Evolutionary conservation across 1,284 basidiomycete genomes (phyloP), one percentile per base, ranked within the genome.

Genomic region (Stereum hirsutum): DNA sequence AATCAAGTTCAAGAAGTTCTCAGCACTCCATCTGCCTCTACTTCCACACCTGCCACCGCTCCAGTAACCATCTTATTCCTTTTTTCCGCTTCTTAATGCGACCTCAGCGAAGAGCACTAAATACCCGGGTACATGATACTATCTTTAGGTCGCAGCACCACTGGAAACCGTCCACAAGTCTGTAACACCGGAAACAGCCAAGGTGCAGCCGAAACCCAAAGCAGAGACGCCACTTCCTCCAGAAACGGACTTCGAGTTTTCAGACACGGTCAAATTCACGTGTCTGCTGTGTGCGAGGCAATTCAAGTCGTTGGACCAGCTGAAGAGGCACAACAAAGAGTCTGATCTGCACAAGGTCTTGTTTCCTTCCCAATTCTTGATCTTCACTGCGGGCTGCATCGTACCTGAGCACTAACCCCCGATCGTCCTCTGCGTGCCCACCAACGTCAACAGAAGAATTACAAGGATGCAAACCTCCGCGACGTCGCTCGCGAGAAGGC

Each of bases 221-320:
- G 52, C 61, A 6, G 56, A 63, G 12, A 64, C 60, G 21, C 61
- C 69, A 5, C 63, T 63, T 14, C 60, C 65, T 3, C 49, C 60
- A 12, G 74, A 79, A 53, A 60, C 60, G 23, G 83, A 84, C 37
- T 82, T 85, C 46, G 88, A 89, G 56, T 92, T 85, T 54, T 75
- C 84, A 24, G 89, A 92, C 57, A 65, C 72, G 6, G 65, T 60
- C 49, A 78, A 78, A 43, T 67, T 88, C 54, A 84, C 83, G 33
- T 97, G 93, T 59, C 61, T 96, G 39, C 77, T 97, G 6, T 97
- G 93, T 57, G 80, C 90, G 42, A 77, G 93, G 21, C 88, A 93
- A 58, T 93, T 97, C 77, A 95, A 94, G 64, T 70, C 77, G 3
- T 54, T 84, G 43, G 90, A 94, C 11, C 80, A 89, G 52, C 70